Percentiles rank a stretch among this genome's conserved stretches.
These are phyloP conservation scores for Elsinoe fawcettii DNA, from an alignment of 2,329 filamentous ascomycete genomes.

Conservation along the genomic window DNA sequence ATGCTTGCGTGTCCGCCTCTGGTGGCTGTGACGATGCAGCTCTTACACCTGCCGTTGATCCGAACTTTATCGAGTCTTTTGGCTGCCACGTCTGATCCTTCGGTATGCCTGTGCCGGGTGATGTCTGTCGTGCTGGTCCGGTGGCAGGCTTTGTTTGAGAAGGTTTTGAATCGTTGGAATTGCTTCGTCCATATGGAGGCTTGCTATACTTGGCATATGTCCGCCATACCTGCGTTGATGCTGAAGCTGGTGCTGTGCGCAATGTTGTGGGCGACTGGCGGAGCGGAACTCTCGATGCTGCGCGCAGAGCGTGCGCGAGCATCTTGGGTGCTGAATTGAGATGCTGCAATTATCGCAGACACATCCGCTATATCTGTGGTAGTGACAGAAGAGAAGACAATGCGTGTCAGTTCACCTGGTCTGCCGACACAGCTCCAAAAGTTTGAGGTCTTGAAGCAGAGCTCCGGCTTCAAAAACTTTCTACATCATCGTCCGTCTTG, in stretches of 20 bases:
- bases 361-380: neutral
- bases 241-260: neutral
- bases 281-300: conserved; percentile 11
- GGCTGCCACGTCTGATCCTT: conserved; percentile 37
- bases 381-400: neutral
- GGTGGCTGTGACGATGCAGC: conserved; percentile 17
- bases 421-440: neutral
- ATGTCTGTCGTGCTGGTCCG: conserved; percentile 26
- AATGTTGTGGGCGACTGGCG: neutral
- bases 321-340: neutral
- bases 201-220: conserved; percentile 13
- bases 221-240: neutral
- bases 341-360: neutral
- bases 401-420: neutral
- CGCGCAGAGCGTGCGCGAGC: conserved; percentile 14
- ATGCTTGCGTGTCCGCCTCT: conserved; percentile 22
- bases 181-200: conserved; percentile 1
- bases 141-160: conserved; percentile 20
- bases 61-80: conserved; percentile 34
- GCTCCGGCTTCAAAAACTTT: conserved; percentile 6
- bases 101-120: conserved; percentile 26
- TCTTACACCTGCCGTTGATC: conserved; percentile 22
- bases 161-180: conserved; percentile 13
- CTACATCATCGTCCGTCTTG: neutral
- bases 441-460: neutral